Conservation (phyloP, 169 alveolate genomes). For the Plasmodium knowlesi region DNA sequence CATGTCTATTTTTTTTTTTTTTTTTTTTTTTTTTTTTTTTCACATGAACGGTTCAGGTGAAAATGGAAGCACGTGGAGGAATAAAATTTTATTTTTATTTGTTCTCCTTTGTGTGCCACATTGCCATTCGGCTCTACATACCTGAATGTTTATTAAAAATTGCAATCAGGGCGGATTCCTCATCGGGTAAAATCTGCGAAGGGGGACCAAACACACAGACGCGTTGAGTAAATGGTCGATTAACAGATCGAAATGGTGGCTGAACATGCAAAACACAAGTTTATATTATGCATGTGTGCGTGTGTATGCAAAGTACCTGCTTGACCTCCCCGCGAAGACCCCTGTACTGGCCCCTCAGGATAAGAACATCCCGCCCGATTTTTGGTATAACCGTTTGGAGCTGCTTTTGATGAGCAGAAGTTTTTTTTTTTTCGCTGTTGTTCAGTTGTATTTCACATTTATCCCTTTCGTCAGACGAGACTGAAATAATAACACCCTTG, state of each 20-base stretch:
- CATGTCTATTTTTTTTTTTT: background rate
- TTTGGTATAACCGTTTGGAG: conserved; percentile 70
- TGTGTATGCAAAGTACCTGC: conserved; percentile 12
- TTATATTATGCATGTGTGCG: background rate
- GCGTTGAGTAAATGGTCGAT: background rate
- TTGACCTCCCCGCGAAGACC: conserved; percentile 29
- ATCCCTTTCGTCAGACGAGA: conserved; percentile 5
- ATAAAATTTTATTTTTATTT: background rate
- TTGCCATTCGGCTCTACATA: background rate
- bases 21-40: conserved; percentile 11
- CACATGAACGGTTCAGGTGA: background rate
- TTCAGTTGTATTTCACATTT: conserved; percentile 56
- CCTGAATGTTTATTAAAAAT: conserved; percentile 30
- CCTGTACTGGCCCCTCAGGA: conserved; percentile 36
- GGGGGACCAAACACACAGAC: background rate
- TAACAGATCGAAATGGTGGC: background rate
- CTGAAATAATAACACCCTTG: conserved; percentile 43
- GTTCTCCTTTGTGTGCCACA: background rate
- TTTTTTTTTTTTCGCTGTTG: conserved; percentile 9
- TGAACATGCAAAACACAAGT: background rate
- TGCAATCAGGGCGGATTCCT: conserved; percentile 33
- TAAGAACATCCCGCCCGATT: conserved; percentile 36
- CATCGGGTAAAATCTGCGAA: conserved; percentile 37
- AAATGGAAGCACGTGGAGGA: background rate
- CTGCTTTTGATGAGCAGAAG: conserved; percentile 38